These are phyloP conservation scores for Cytidiella melzeri DNA, from an alignment of 768 basidiomycete species.

Conservation along the genomic window DNA sequence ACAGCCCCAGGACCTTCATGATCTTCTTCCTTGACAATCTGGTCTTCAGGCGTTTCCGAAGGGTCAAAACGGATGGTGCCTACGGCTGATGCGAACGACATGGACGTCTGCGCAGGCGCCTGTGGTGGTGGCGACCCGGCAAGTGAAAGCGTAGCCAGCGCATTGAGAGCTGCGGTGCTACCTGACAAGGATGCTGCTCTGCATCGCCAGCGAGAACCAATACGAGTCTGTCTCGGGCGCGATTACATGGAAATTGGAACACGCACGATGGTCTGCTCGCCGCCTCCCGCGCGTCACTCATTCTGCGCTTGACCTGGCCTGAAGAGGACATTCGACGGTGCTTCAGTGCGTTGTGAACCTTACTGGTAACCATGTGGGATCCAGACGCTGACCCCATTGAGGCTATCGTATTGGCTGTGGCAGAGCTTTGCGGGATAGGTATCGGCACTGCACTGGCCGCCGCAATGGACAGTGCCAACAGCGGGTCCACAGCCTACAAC, in stretches of 20 bases:
- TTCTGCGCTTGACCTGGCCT: slow-evolving; percentile 60
- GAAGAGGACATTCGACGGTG: slow-evolving; percentile 69
- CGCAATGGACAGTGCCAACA: slow-evolving; percentile 65
- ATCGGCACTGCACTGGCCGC: slow-evolving; percentile 48
- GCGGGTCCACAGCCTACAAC: no score
- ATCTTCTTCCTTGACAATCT: slow-evolving; percentile 16
- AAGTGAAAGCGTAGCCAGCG: slow-evolving; percentile 36
- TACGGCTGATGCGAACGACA: slow-evolving; percentile 17
- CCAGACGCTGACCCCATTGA: slow-evolving; percentile 18
- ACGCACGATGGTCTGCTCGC: slow-evolving; percentile 70
- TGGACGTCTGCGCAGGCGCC: slow-evolving; percentile 17
- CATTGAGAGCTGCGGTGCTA: slow-evolving; percentile 31
- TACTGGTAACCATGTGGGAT: slow-evolving; percentile 22
- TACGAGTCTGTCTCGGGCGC: slow-evolving; percentile 6
- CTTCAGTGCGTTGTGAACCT: slow-evolving; percentile 31
- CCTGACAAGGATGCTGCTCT: slow-evolving; percentile 33
- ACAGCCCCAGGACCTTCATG: slow-evolving; percentile 13
- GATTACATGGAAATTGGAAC: slow-evolving; percentile 1
- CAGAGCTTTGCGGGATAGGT: slow-evolving; percentile 23
- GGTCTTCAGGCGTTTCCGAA: slow-evolving; percentile 5
- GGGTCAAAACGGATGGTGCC: slow-evolving; percentile 14
- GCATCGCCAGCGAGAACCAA: slow-evolving; percentile 2
- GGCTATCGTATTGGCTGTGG: slow-evolving; percentile 17
- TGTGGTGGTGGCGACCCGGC: slow-evolving; percentile 33
- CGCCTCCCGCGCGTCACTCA: slow-evolving; percentile 79